Base-by-base conservation (phyloP, 371 early-diverging fungal genomes). In the Haplosporangium sp. region DNA sequence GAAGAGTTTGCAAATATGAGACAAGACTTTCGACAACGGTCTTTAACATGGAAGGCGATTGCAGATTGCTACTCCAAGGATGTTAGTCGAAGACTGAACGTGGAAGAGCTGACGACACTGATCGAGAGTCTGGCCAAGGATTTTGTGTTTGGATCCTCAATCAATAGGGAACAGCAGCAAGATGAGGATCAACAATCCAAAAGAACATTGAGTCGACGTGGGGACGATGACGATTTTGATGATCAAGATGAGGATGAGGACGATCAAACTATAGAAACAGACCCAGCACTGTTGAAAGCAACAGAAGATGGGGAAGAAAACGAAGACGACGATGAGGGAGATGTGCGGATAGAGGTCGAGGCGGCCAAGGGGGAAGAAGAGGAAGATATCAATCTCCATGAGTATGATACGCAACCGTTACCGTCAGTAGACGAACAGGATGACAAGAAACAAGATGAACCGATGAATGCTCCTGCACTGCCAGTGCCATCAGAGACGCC, bases 31-130 rank as follows among this genome's bases (percentile, higher is more conserved):
- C 69, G 73, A 21, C 59, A 51, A 23, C 61, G 59, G 12, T 79
- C 80, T 1, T 48, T 21, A 10, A 45, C 62, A 5, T 79, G 80
- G 80, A 79, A 73, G 53, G 65, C 64, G 37, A 79, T 79, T 54
- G 56, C 73, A 16, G 69, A 79, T 16, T 79, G 73, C 37, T 79
- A 73, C 51, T 62, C 80, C 5, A 72, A 69, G 50, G 80, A 79
- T 7, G 80, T 79, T 41, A 79, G 69, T 45, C 61, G 80, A 9
- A 59, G 80, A 18, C 21, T 79, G 42, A 61, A 65, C 51, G 69
- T 62, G n/a, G 80, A 68, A 2, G 73, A 79, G 42, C 40, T 79
- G 37, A 62, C 73, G 4, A 48, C n/a, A 18, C 29, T 79, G 41
- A 73, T 79, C 14, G 80, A 73, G 21, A 57, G 46, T 20, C 37